Evolutionary conservation across 495 filamentous ascomycete species (phyloP).

Genomic region (Ramalina intermedia): DNA sequence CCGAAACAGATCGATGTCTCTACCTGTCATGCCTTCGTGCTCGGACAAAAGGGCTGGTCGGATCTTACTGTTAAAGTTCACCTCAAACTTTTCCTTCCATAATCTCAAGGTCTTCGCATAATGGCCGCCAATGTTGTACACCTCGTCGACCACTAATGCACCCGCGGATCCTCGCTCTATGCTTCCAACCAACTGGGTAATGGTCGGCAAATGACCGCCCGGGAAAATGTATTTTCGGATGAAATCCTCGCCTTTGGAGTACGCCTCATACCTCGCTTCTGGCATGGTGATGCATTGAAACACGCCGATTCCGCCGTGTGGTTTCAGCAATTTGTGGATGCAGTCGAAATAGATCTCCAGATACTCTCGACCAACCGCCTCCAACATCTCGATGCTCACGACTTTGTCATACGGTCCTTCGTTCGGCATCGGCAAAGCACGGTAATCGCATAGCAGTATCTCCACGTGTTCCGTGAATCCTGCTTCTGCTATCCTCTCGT

Average conservation of each 20-base stretch:
- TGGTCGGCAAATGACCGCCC: slow-evolving; percentile 54
- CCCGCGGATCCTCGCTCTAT: slow-evolving; percentile 42
- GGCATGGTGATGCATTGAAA: slow-evolving; percentile 71
- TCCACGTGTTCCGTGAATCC: slow-evolving; percentile 37
- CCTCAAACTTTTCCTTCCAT: slow-evolving; percentile 49
- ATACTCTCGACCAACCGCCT: slow-evolving; percentile 54
- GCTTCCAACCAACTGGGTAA: slow-evolving; percentile 44
- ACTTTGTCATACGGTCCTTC: slow-evolving; percentile 49
- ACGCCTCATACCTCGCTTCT: slow-evolving; percentile 33
- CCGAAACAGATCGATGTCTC: slow-evolving; percentile 47
- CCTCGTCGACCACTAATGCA: slow-evolving; percentile 43
- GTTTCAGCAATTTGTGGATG: slow-evolving; percentile 45
- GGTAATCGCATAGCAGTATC: slow-evolving; percentile 49
- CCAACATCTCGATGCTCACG: slow-evolving; percentile 62
- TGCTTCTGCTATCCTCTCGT: slow-evolving; percentile 37
- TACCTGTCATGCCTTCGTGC: slow-evolving; percentile 38
- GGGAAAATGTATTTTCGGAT: slow-evolving; percentile 65
- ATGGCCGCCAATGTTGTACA: slow-evolving; percentile 57
- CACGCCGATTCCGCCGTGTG: slow-evolving; percentile 46
- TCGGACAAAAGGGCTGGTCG: slow-evolving; percentile 36
- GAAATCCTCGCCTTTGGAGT: slow-evolving; percentile 37
- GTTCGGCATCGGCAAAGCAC: slow-evolving; percentile 33
- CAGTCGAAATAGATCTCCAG: slow-evolving; percentile 45
- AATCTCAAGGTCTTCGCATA: slow-evolving; percentile 54
- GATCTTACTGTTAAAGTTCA: slow-evolving; percentile 43